Conservation (phyloP, 2,329 filamentous ascomycete genomes). For the Neophaeococcomyces mojaviensis region DNA sequence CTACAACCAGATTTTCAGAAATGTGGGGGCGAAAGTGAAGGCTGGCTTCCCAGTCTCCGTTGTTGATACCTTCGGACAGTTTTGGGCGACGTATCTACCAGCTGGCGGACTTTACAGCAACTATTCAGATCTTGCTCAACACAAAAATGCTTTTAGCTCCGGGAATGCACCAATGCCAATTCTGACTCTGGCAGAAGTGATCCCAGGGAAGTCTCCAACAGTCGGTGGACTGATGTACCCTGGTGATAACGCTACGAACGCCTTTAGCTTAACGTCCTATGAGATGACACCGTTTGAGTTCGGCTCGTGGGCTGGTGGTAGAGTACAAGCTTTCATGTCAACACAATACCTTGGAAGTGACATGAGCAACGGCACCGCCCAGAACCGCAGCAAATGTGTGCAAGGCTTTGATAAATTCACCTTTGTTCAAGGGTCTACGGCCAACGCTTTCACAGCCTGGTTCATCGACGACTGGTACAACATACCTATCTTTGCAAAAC, state of each 20-base stretch:
- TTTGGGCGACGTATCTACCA: constrained; percentile 9
- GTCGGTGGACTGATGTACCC: constrained; percentile 10
- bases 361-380: constrained; percentile 8
- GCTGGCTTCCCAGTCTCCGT: constrained; percentile 9
- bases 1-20: constrained; percentile 7
- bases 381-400: constrained; percentile 7
- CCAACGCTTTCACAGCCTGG: constrained; percentile 10
- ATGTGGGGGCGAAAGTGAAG: constrained; percentile 8
- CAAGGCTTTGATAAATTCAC: constrained; percentile 10
- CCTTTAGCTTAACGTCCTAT: constrained; percentile 9
- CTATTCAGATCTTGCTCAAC: constrained; percentile 4
- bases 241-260: constrained; percentile 6
- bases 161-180: constrained; percentile 11
- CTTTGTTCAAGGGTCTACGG: constrained; percentile 9
- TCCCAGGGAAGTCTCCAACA: constrained; percentile 6
- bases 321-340: constrained; percentile 12
- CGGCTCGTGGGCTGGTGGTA: constrained; percentile 13
- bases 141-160: constrained; percentile 4
- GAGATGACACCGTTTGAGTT: constrained; percentile 14
- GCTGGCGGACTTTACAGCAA: constrained; percentile 5
- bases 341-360: constrained; percentile 12
- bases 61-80: constrained; percentile 11
- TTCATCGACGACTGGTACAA: constrained; percentile 9
- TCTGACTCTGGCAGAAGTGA: constrained; percentile 8
- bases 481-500: constrained; percentile 12